Evolutionary conservation across 495 filamentous ascomycete species (phyloP).

Genomic region (Xylaria acuta): DNA sequence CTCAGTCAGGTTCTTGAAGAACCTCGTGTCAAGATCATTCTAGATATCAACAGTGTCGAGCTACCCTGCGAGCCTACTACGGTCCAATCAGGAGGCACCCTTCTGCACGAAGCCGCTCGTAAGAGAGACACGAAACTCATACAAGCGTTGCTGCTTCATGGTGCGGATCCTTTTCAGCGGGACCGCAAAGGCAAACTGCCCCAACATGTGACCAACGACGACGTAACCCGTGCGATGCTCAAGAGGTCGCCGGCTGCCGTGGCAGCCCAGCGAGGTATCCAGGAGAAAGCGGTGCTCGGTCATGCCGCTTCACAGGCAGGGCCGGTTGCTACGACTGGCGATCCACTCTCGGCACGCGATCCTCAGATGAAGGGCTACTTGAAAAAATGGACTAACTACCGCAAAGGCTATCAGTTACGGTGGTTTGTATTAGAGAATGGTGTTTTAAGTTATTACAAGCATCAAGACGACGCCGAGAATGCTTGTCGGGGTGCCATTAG

Average conservation of each 20-base stretch:
- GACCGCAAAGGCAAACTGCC: slow-evolving; percentile 95
- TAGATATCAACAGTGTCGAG: slow-evolving; percentile 91
- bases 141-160: slow-evolving; percentile 87
- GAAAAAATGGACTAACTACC: slow-evolving; percentile 99
- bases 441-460: slow-evolving; percentile 98
- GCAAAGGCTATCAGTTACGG: slow-evolving; percentile 90
- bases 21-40: slow-evolving; percentile 76
- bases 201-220: slow-evolving; percentile 97
- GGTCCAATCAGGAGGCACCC: slow-evolving; percentile 77
- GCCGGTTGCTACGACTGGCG: slow-evolving; percentile 60
- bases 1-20: slow-evolving; percentile 83
- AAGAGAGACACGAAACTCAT: slow-evolving; percentile 84
- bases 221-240: slow-evolving; percentile 80
- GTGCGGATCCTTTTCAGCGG: slow-evolving; percentile 94
- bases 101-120: slow-evolving; percentile 92
- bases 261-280: slow-evolving; percentile 91
- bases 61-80: slow-evolving; percentile 82
- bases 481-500: slow-evolving; percentile 98
- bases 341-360: slow-evolving; percentile 79
- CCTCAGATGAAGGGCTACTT: slow-evolving; percentile 98
- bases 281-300: slow-evolving; percentile 94
- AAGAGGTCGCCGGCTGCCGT: slow-evolving; percentile 95
- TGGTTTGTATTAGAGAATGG: slow-evolving; percentile 99
- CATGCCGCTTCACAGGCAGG: slow-evolving; percentile 67
- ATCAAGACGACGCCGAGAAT: slow-evolving; percentile 92